Evolutionary conservation across 2,329 filamentous ascomycete genomes (phyloP).

Genomic region (Chalara sp.): DNA sequence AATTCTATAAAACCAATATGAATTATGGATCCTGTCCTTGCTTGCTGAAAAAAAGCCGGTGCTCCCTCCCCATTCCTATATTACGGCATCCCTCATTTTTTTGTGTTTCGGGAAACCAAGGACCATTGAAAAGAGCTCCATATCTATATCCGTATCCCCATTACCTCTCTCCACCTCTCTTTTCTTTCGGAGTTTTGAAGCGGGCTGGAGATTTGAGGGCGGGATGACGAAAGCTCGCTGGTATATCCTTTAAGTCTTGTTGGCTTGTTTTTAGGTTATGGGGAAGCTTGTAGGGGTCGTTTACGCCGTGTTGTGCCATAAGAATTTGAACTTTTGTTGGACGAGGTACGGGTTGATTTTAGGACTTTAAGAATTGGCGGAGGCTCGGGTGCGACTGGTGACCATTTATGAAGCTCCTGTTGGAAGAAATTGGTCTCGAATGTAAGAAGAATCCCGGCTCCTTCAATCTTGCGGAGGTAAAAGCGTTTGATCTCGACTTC

Average conservation of each 20-base stretch:
- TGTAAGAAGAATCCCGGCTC: conserved; percentile 84
- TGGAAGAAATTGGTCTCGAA: conserved; percentile 96
- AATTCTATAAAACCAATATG: no score
- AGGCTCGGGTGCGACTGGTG: conserved; percentile 76
- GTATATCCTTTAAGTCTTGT: conserved; percentile 26
- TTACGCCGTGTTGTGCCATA: conserved; percentile 79
- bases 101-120: no score
- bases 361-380: conserved; percentile 84
- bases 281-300: conserved; percentile 85
- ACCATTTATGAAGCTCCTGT: conserved; percentile 92
- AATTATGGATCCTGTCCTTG: no score
- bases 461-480: conserved; percentile 94
- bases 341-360: conserved; percentile 85
- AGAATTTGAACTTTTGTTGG: conserved; percentile 97
- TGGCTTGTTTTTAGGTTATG: conserved; percentile 44
- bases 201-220: conserved; percentile 23
- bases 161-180: no score
- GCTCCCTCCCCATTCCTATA: no score
- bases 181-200: conserved; percentile 15
- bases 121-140: no score
- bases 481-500: conserved; percentile 89
- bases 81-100: no score
- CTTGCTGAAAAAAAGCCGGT: no score
- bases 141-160: no score
- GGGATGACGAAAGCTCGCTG: conserved; percentile 22